Conservation (phyloP, 495 filamentous ascomycete genomes). For the Tetracladium marchalianum region DNA sequence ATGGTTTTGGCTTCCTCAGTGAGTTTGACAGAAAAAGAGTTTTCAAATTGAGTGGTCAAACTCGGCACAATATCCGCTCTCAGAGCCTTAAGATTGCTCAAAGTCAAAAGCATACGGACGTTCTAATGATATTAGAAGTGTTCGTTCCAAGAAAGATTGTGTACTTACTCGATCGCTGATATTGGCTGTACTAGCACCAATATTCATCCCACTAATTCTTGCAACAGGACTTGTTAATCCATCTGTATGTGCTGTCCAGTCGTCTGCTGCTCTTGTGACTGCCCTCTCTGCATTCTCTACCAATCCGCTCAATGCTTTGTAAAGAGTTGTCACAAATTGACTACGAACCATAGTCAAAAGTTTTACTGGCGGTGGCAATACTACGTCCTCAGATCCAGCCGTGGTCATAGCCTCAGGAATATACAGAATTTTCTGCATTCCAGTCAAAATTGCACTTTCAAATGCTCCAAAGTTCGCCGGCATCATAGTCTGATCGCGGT, state of each 20-base stretch:
- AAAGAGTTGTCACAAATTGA: slow-evolving; percentile 83
- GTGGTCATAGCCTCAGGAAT: slow-evolving; percentile 72
- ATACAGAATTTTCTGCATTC: slow-evolving; percentile 91
- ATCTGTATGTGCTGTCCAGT: slow-evolving; percentile 41
- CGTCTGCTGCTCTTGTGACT: slow-evolving; percentile 31
- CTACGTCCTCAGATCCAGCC: slow-evolving; percentile 57
- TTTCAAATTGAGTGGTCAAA: slow-evolving; percentile 80
- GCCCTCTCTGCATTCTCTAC: slow-evolving; percentile 86
- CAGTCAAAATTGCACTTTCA: slow-evolving; percentile 62
- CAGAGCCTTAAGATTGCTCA: slow-evolving; percentile 78
- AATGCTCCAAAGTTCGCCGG: slow-evolving; percentile 71
- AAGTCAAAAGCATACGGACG: slow-evolving; percentile 83
- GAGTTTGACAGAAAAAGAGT: slow-evolving; percentile 77
- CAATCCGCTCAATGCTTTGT: slow-evolving; percentile 86
- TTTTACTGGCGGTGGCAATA: slow-evolving; percentile 74
- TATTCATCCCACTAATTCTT: slow-evolving; percentile 18
- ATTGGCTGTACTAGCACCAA: slow-evolving; percentile 46
- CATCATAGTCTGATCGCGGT: slow-evolving; percentile 81
- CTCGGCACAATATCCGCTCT: slow-evolving; percentile 68
- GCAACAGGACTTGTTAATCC: slow-evolving; percentile 22
- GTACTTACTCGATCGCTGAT: slow-evolving; percentile 58
- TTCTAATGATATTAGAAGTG: slow-evolving; percentile 42
- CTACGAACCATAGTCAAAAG: slow-evolving; percentile 74
- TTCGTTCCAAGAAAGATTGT: background rate
- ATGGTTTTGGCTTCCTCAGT: slow-evolving; percentile 87